Percentiles rank a stretch among this genome's conserved stretches.
Conservation (phyloP, 2,329 filamentous ascomycete species). For the Ceratocystis papillata region DNA sequence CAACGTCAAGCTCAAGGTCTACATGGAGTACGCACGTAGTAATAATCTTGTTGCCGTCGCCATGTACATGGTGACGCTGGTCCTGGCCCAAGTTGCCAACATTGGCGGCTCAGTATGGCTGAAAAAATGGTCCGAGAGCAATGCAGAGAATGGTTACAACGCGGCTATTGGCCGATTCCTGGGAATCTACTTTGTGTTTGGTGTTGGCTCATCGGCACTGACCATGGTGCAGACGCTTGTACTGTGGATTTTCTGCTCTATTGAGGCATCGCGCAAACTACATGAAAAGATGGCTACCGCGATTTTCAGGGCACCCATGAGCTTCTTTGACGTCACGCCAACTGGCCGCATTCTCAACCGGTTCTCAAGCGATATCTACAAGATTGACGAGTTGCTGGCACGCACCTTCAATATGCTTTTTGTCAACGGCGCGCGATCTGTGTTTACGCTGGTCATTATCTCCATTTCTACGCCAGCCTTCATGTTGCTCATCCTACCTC, state of each 20-base stretch:
- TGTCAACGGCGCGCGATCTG: slow-evolving; percentile 59
- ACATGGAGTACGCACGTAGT: slow-evolving; percentile 85
- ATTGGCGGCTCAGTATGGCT: slow-evolving; percentile 87
- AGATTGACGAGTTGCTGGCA: slow-evolving; percentile 84
- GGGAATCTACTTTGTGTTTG: slow-evolving; percentile 90
- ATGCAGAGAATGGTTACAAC: slow-evolving; percentile 58
- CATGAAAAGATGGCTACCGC: slow-evolving; percentile 96
- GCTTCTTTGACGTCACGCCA: slow-evolving; percentile 95
- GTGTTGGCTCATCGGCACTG: slow-evolving; percentile 71
- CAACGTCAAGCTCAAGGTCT: slow-evolving; percentile 96
- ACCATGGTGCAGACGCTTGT: slow-evolving; percentile 89
- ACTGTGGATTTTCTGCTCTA: slow-evolving; percentile 98
- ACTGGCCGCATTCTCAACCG: slow-evolving; percentile 92
- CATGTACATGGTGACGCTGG: slow-evolving; percentile 65
- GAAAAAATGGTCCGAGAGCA: slow-evolving; percentile 80
- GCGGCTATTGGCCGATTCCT: slow-evolving; percentile 77
- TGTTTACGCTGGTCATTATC: slow-evolving; percentile 81
- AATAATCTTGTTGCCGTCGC: slow-evolving; percentile 78
- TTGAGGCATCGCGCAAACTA: slow-evolving; percentile 92
- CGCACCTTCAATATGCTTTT: slow-evolving; percentile 97
- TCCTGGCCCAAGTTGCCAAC: slow-evolving; percentile 70
- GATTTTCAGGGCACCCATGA: slow-evolving; percentile 97
- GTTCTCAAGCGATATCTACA: slow-evolving; percentile 77
- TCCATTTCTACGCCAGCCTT: slow-evolving; percentile 72
- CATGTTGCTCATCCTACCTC: slow-evolving; percentile 65